Evolutionary conservation across 768 basidiomycete species (phyloP), one percentile per base, ranked within the genome.

Genomic region (Leccinum olivaceopallidum): DNA sequence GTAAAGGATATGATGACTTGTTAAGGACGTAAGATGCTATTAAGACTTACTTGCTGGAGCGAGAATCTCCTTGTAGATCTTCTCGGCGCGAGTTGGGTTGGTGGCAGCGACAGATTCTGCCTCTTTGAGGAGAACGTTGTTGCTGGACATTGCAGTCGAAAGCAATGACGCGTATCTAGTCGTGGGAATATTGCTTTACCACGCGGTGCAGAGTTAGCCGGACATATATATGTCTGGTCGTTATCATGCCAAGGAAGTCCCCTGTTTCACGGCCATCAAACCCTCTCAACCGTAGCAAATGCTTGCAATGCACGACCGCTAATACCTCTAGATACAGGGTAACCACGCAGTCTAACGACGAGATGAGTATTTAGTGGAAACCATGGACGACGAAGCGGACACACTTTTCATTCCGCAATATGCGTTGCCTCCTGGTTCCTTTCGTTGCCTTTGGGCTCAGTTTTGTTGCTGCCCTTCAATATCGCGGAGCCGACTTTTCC

Each of bases 61-160:
- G 7, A 94, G 78, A 28, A 94, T 85, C 55, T 87, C 79, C 64
- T 85, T 85, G 77, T 92, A 94, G n/a, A 94, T 76, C 39, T 75
- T 70, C 71, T 94, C 92, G 5, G 92, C 88, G 55, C 84, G 80
- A 58, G 79, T 68, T 26, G 87, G 87, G 57, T 87, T 77, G 5
- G 79, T 73, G 1, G 76, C 64, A 10, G 77, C 72, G 37, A 76
- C 61, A 14, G 81, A 67, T 22, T 81, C 78, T 1, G 92, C 93
- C 66, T 88, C 82, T 24, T 67, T 71, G 2, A 74, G 54, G 4
- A 73, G 63, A 16, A 36, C 62, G 49, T 67, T 53, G 61, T 67
- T 71, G 57, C 49, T 68, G 34, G 74, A 57, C 73, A 74, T 74
- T 2, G 57, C 52, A 7, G 2, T 49, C 50, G 44, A 28, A 30